Conservation (phyloP, 164 flowering plant species). For the Magnolia changhungtana region DNA sequence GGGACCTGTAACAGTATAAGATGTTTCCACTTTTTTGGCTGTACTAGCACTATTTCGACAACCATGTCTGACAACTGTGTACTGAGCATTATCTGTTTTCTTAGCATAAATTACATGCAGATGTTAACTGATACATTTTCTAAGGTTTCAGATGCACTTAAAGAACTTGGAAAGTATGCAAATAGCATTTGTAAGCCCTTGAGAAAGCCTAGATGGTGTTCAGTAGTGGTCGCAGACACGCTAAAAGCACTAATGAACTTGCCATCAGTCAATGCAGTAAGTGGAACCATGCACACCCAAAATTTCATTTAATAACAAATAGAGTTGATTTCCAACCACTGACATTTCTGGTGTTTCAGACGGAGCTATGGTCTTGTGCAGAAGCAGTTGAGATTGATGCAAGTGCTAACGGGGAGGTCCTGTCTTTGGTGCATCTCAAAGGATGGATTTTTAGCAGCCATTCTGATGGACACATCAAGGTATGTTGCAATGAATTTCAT, state of each 20-base stretch:
- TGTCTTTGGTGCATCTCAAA: slow-evolving; percentile 47
- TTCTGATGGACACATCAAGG: slow-evolving; percentile 79
- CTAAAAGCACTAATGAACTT: slow-evolving; percentile 57
- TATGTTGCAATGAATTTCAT: slow-evolving; percentile 9
- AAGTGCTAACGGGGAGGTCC: slow-evolving; percentile 51
- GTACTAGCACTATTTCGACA: neutral
- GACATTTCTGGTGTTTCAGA: slow-evolving; percentile 26
- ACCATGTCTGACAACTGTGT: no score
- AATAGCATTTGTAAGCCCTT: slow-evolving; percentile 55
- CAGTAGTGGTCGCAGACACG: slow-evolving; percentile 41
- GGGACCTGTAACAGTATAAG: no score
- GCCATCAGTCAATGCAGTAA: slow-evolving; percentile 63
- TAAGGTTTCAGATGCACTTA: slow-evolving; percentile 42
- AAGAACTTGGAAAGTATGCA: slow-evolving; percentile 57
- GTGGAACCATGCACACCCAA: slow-evolving; percentile 16
- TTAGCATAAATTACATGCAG: neutral
- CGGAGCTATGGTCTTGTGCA: slow-evolving; percentile 58
- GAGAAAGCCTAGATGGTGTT: slow-evolving; percentile 54
- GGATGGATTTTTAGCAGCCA: slow-evolving; percentile 59
- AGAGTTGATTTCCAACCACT: neutral
- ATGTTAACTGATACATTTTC: neutral
- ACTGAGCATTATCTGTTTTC: neutral
- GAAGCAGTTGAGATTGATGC: slow-evolving; percentile 50
- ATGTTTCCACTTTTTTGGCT: no score
- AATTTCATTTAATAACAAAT: neutral